Evolutionary conservation across 1,139 yeast genomes (phyloP), one percentile per base, ranked within the genome.

Genomic region (Lodderomyces orthopsilosis): DNA sequence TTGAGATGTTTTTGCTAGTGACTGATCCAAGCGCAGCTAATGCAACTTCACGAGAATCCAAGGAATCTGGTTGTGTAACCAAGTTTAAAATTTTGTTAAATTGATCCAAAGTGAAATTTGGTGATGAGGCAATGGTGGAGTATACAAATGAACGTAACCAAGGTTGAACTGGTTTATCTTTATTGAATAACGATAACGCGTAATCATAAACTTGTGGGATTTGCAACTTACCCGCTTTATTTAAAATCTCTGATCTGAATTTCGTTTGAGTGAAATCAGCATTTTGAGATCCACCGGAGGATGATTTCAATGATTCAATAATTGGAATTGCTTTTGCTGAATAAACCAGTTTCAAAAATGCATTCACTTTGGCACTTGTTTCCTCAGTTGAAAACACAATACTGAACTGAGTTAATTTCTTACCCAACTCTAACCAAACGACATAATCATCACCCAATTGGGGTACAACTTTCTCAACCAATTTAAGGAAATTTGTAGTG

Each of bases 31-130:
- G 63, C 0, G 91, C 79, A 15, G 61, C 59, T 30, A 85, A 66
- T 0, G 87, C 85, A 41, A 79, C 68, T 60, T 85, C 95, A 46
- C 83, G 69, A 5, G 86, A 77, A 59, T 84, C 91, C 46, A 84
- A 74, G 2, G 87, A 68, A 2, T 75, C 61, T 6, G 93, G 87
- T n/a, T 65, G 55, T 7, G 65, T 59, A 33, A 81, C 77, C 55
- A 83, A 81, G 14, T 66, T 57, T 46, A 75, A 59, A 21, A 85
- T 70, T 2, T 63, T 54, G 2, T 75, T 72, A 51, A 77, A 81
- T 30, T 75, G 75, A 6, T 59, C 70, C 19, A 65, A 66, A 10
- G 70, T 59, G 18, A 66, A 55, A n/a, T 59, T 54, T 23, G 73
- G 62, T 1, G 74, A 63, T 6, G 83, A 54, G 19, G 79, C 72